Percentiles rank a stretch among this genome's conserved stretches.
These are phyloP conservation scores for Saprolegnia parasitica DNA, from an alignment of 352 stramenopile species.

Conservation along the genomic window DNA sequence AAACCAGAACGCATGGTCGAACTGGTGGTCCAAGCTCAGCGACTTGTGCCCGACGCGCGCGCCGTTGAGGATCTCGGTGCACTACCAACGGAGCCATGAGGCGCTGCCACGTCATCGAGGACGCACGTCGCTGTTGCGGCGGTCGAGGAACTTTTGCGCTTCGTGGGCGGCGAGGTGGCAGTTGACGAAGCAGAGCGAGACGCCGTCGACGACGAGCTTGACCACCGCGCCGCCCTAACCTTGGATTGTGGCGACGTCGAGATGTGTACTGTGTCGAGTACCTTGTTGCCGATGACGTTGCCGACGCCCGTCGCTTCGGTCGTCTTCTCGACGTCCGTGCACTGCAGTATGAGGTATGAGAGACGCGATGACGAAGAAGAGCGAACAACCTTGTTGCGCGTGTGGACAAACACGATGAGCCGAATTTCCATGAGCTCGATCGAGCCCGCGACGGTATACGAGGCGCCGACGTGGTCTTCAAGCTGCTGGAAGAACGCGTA, in stretches of 20 bases:
- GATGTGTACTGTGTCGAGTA: conserved; percentile 30
- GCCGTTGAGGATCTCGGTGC: conserved; percentile 62
- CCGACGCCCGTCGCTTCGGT: conserved; percentile 66
- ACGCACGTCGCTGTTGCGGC: conserved; percentile 71
- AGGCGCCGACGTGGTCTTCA: conserved; percentile 48
- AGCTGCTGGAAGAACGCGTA: conserved; percentile 26
- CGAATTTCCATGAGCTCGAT: conserved; percentile 82
- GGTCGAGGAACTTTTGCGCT: conserved; percentile 80
- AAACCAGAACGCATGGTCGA: conserved; percentile 84
- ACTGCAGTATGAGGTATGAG: conserved; percentile 36
- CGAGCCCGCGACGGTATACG: conserved; percentile 55
- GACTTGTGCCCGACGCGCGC: conserved; percentile 59
- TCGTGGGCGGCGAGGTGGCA: conserved; percentile 81
- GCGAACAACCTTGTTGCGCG: conserved; percentile 9
- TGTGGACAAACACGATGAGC: conserved; percentile 65
- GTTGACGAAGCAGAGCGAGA: conserved; percentile 81
- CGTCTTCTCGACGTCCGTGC: conserved; percentile 63
- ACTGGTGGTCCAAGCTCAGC: conserved; percentile 69
- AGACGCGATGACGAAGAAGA: neutral
- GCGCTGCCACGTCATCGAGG: neutral
- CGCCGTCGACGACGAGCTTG: conserved; percentile 71
- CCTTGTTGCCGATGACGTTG: conserved; percentile 81
- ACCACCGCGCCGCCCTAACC: conserved; percentile 68
- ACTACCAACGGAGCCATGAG: conserved; percentile 34
- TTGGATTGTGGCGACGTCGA: neutral